A percentile compares a stretch with the other conserved stretches of the same genome.
These are phyloP conservation scores for Pterulicium gracile DNA, from an alignment of 1,284 basidiomycete species.

Conservation along the genomic window DNA sequence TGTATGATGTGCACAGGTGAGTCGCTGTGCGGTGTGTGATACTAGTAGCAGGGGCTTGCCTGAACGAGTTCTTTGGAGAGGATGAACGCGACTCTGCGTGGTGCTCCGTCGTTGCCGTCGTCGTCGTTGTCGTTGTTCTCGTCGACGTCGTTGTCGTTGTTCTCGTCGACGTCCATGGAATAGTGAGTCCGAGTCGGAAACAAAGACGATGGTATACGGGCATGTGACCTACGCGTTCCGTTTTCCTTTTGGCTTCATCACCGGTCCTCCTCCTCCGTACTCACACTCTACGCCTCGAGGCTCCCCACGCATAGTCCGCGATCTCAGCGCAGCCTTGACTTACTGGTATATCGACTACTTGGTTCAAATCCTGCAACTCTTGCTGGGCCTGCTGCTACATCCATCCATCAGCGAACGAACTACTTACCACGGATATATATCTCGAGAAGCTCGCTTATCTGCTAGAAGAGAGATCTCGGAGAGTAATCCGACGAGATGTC, in stretches of 20 bases:
- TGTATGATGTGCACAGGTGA: constrained; percentile 1
- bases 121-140: neutral
- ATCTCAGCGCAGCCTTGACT: neutral
- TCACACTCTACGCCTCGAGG: neutral
- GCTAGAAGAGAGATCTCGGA: too few relatives aligned
- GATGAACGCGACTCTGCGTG: neutral
- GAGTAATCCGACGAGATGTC: neutral
- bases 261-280: neutral
- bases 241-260: neutral
- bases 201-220: neutral
- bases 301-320: neutral
- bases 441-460: too few relatives aligned
- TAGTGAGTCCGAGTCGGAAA: too few relatives aligned
- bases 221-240: neutral
- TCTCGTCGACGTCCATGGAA: too few relatives aligned
- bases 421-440: too few relatives aligned
- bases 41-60: too few relatives aligned
- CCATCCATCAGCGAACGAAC: too few relatives aligned
- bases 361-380: neutral
- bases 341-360: neutral
- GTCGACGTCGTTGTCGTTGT: too few relatives aligned
- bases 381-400: too few relatives aligned
- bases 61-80: neutral
- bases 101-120: neutral
- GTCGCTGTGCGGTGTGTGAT: too few relatives aligned